These are phyloP conservation scores for Neonothopanus nambi DNA, from an alignment of 1,284 basidiomycete genomes.

Conservation along the genomic window DNA sequence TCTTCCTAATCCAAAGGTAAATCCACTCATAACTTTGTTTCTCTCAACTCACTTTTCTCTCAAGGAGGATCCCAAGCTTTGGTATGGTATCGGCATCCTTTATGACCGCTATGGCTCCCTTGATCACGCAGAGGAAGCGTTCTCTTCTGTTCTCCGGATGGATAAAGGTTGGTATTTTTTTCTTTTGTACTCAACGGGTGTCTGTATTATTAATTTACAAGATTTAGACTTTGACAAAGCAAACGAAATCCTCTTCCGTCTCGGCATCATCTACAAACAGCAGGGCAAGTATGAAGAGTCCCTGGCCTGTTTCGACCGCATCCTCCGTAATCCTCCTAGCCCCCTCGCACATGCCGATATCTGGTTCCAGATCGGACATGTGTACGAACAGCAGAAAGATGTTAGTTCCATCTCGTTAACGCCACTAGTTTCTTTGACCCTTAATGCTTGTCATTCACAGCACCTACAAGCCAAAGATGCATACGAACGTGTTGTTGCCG, in stretches of 20 bases:
- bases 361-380: constrained; percentile 99
- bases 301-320: constrained; percentile 92
- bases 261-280: constrained; percentile 99
- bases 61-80: constrained; percentile 92
- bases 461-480: constrained; percentile 90
- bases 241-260: constrained; percentile 97
- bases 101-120: constrained; percentile 98
- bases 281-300: constrained; percentile 90
- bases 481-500: constrained; percentile 93
- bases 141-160: constrained; percentile 95
- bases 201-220: constrained; percentile 36
- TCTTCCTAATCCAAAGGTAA: constrained; percentile 85
- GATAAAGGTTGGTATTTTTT: constrained; percentile 72
- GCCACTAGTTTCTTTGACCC: not conserved
- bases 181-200: constrained; percentile 16
- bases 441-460: constrained; percentile 42
- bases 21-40: too few species aligned
- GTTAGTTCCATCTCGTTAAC: constrained; percentile 46
- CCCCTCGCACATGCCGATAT: constrained; percentile 97
- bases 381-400: constrained; percentile 96
- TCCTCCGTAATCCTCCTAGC: constrained; percentile 91
- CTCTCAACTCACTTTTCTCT: too few species aligned
- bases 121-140: constrained; percentile 98
- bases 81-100: constrained; percentile 99
- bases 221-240: constrained; percentile 94